Base-by-base conservation (phyloP, 768 basidiomycete species). In the Tricholoma flavovirens region DNA sequence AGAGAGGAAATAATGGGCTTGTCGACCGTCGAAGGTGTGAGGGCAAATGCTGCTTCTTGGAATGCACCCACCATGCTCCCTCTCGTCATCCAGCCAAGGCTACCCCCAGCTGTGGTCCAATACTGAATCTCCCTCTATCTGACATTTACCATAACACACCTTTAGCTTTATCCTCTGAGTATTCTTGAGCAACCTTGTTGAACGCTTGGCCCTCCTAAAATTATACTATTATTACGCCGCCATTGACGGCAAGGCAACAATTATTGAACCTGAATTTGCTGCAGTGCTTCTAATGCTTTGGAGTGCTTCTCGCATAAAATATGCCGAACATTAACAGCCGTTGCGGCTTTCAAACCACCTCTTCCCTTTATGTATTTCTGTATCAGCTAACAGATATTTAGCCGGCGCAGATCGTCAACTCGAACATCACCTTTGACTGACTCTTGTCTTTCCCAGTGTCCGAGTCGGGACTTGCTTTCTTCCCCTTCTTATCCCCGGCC, bases 121-220 rank as follows among this genome's bases (percentile, higher is more conserved):
- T 17, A 49, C 17, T n/a, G 26, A 30, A 30, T 12, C 21, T 29
- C 22, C 4, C 21, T 52, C 30, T 17, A 30, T 35, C 12, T 5
- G 15, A 38, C 33, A 46, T 22, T 11, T 6, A 24, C 8, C 29
- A 30, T 45, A 29, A 63, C 67, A 19, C 55, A 87, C 90, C 81
- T 79, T 92, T 93, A 5, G 91, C 91, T 66, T 93, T 93, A 72
- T 93, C 91, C 69, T 92, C 90, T 1, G 92, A 93, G 61, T 90
- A 93, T 64, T 92, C 91, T 65, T 91, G 86, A 5, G 91, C 91
- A 32, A 92, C 88, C 69, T 91, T 93, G 71, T 92, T 88, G 66
- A 93, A 93, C 10, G 88, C 72, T 63, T 88, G 82, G 21, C 91
- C 91, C 58, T 82, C 86, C 88, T 80, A 51, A 30, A 38, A 59